These are phyloP conservation scores for Nepenthes alata DNA, from an alignment of 179 eudicot species.

Conservation along the genomic window DNA sequence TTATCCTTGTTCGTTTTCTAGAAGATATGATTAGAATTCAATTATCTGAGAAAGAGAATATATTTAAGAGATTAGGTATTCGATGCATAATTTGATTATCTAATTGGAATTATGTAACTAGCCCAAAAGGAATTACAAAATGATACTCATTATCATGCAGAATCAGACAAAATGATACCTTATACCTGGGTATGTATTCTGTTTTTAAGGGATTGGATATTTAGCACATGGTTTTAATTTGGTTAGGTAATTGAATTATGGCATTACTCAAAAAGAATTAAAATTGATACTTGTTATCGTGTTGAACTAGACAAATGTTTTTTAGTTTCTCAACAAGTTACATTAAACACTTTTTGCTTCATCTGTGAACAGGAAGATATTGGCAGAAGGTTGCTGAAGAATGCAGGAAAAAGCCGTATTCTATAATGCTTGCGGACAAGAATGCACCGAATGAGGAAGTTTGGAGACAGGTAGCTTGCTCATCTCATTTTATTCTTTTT, in stretches of 20 bases:
- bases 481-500: neutral
- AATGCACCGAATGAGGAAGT: constrained; percentile 99
- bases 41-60: no score
- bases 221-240: no score
- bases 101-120: neutral
- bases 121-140: neutral
- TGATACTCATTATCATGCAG: neutral
- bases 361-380: constrained; percentile 45
- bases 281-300: neutral
- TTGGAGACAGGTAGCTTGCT: constrained; percentile 57
- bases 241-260: no score
- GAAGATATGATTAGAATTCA: no score
- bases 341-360: neutral
- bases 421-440: constrained; percentile 90
- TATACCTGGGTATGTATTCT: no score
- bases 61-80: no score
- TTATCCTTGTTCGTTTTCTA: no score
- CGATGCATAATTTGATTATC: no score
- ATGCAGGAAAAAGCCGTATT: constrained; percentile 47
- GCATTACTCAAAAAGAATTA: neutral
- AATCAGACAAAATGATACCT: neutral
- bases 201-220: no score
- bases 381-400: constrained; percentile 80
- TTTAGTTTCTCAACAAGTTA: neutral
- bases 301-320: neutral